Evolutionary conservation across 768 basidiomycete genomes (phyloP), one percentile per base, ranked within the genome.

Genomic region (Mycena belliarum): DNA sequence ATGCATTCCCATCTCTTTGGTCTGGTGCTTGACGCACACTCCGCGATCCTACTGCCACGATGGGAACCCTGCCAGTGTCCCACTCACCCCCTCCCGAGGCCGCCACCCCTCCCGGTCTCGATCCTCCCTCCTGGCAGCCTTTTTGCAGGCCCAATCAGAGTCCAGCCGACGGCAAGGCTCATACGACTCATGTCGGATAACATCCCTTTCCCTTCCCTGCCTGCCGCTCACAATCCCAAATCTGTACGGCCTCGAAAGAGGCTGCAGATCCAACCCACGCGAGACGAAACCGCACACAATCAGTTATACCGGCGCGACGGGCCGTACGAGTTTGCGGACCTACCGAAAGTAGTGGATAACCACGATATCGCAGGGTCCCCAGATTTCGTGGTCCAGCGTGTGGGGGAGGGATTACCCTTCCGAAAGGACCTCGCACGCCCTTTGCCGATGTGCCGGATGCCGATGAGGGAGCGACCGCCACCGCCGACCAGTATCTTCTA

Each of bases 401-500:
- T 35, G 4, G 33, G 23, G 10, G n/a, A 38, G 7, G 41, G 32
- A 1, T 6, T 41, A 2, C 29, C 38, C 7, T 20, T 21, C 16
- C 21, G 20, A 16, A 52, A 10, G 38, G 59, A 56, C 18, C 44
- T 60, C 18, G 50, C 52, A 14, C 53, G 59, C 6, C 43, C 54
- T 14, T 41, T 43, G 9, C 44, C 54, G 20, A 23, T 35, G 25
- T 32, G 1, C 23, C 20, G 11, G 9, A 14, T n/a, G 44, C 28
- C 38, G 4, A 7, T 42, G 48, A 12, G 10, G 8, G 58, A 54
- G 12, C 14, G 8, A 10, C 44, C 38, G 4, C 54, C 59, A 5
- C 59, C 59, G 14, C 43, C 41, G 1, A 40, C 44, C 2, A 56
- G 59, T 28, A 52, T 60, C 20, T 60, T 55, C 40, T 56, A 52